Evolutionary conservation across 2,329 filamentous ascomycete genomes (phyloP), one percentile per base, ranked within the genome.

Genomic region (Grosmannia penicillata): DNA sequence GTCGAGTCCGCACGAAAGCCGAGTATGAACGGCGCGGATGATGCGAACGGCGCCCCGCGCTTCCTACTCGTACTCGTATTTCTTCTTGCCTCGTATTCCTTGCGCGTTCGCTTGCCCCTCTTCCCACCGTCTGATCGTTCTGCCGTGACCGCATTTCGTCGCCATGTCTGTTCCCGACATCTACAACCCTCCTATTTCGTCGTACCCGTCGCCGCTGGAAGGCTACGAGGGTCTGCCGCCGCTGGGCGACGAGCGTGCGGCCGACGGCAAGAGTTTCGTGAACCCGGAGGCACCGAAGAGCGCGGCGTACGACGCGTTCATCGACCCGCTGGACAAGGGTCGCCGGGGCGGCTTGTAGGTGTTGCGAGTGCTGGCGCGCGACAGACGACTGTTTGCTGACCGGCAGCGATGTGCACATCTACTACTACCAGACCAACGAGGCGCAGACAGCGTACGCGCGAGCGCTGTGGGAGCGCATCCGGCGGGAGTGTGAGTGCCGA

Each of bases 371-470:
- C n/a, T 4, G 8, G 10, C 13, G 14, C 28, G 8, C 24, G 18
- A 6, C 19, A 61, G 13, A 13, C 11, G 4, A 21, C n/a, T 24
- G 5, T 22, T 21, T 37, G 13, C 25, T 27, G 11, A 18, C 31
- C 6, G 14, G 4, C 38, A 76, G 71, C 47, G 86, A 94, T 53
- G 59, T 93, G 14, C 86, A 94, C 56, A 77, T 94, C 49, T 94
- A 94, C 59, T 83, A 85, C 56, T 72, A 77, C 45, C 72, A 77
- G 51, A 66, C 62, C 32, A 78, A 78, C 43, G 54, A 67, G 1
- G 60, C 65, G 6, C 81, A 93, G 52, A 55, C 57, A 0, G 62
- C 70, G 26, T 89, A 79, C 51, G 85, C 85, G 1, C 66, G 59
- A 22, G 76, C 80, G 32, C 65, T 94, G 0, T 83, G 79, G 70